Percentiles rank a stretch among this genome's conserved stretches.
Conservation (phyloP, 2,329 filamentous ascomycete genomes). For the Iodosphaeria phyllophila region DNA sequence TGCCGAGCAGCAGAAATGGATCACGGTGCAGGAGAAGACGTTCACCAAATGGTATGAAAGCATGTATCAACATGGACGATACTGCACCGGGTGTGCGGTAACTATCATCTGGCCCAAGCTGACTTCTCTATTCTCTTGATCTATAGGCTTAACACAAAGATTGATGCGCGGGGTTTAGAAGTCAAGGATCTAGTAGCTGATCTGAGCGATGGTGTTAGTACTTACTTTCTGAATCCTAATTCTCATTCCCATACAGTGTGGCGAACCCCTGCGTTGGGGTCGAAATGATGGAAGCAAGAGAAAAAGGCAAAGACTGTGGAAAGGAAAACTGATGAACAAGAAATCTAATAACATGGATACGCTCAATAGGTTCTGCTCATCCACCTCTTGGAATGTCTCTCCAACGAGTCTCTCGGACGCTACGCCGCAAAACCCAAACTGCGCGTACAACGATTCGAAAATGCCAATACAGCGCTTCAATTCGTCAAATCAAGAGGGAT, state of each 20-base stretch:
- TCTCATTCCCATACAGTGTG: no score
- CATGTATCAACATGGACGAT: no score
- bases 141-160: slow-evolving; percentile 82
- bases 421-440: slow-evolving; percentile 95
- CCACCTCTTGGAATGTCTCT: slow-evolving; percentile 91
- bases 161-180: slow-evolving; percentile 57
- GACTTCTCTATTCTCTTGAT: slow-evolving; percentile 1
- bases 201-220: slow-evolving; percentile 78
- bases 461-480: slow-evolving; percentile 87
- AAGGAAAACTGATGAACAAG: no score
- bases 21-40: slow-evolving; percentile 88
- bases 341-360: no score
- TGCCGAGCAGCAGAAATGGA: no score
- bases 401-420: slow-evolving; percentile 81
- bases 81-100: no score
- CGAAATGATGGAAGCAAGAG: no score
- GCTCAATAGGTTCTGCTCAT: slow-evolving; percentile 65
- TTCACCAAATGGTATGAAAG: slow-evolving; percentile 79
- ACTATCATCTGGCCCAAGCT: slow-evolving; percentile 2
- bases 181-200: slow-evolving; percentile 79
- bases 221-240: no score
- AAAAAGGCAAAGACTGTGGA: no score
- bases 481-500: slow-evolving; percentile 85
- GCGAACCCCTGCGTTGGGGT: no score
- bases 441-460: slow-evolving; percentile 92